Conservation (phyloP, 2,329 filamentous ascomycete genomes). For the Pseudogymnoascus sp. region DNA sequence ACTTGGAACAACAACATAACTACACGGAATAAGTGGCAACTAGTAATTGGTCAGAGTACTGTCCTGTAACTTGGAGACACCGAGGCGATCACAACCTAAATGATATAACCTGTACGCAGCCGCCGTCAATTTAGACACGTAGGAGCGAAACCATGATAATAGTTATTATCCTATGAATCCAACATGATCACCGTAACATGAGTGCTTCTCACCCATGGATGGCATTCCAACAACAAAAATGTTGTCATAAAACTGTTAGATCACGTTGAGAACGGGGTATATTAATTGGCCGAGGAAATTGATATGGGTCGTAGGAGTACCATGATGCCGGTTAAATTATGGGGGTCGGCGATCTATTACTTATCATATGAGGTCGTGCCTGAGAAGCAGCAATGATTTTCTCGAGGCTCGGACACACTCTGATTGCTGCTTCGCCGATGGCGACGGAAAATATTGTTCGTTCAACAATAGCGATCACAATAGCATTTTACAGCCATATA, state of each 20-base stretch:
- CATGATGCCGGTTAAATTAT: not conserved
- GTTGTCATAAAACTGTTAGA: not conserved
- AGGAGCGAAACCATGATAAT: not conserved
- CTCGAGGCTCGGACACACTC: not conserved
- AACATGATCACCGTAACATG: not conserved
- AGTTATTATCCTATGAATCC: not conserved
- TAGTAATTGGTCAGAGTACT: not conserved
- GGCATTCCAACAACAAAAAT: not conserved
- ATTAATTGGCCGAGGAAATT: not conserved
- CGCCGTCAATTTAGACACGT: not conserved
- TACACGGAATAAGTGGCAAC: not conserved
- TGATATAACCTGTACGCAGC: not conserved
- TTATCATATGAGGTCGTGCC: not conserved
- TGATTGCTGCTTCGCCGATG: not conserved
- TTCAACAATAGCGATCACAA: not conserved
- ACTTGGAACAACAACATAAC: not conserved
- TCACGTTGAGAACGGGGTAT: not conserved
- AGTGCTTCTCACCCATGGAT: not conserved
- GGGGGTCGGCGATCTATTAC: not conserved
- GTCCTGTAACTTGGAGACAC: not conserved
- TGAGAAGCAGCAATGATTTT: conserved; percentile 4
- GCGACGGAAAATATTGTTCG: not conserved
- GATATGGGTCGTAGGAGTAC: not conserved
- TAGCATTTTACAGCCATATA: not conserved
- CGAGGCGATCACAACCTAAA: not conserved